These are phyloP conservation scores for Agrocybe pediades DNA, from an alignment of 768 basidiomycete genomes.

Conservation along the genomic window DNA sequence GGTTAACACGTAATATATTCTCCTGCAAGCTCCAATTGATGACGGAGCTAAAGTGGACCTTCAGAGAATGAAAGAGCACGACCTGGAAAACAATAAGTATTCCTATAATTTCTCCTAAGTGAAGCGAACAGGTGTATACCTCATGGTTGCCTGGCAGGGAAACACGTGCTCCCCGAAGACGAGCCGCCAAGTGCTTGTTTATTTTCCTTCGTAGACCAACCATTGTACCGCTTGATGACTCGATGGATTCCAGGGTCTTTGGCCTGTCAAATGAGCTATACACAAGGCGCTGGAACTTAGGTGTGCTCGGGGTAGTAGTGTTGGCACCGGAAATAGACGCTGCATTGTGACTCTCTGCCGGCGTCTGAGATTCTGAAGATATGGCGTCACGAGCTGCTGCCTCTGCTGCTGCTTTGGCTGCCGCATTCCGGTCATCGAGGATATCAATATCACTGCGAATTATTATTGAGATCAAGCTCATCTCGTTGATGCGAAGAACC, in stretches of 20 bases:
- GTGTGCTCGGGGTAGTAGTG: no score
- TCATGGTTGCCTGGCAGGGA: neutral
- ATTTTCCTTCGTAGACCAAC: neutral
- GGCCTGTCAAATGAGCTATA: neutral
- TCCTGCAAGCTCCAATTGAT: conserved; percentile 27
- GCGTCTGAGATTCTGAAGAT: neutral
- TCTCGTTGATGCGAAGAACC: conserved; percentile 7
- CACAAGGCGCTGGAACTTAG: no score
- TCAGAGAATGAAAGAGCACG: conserved; percentile 23
- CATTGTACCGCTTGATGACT: neutral
- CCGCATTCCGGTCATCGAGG: neutral
- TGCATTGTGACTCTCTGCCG: no score
- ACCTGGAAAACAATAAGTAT: conserved; percentile 17
- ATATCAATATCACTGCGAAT: neutral
- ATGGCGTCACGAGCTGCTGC: neutral
- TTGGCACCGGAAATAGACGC: no score
- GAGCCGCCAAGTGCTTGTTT: neutral
- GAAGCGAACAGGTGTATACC: conserved; percentile 1
- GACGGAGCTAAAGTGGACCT: conserved; percentile 25
- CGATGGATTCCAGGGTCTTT: neutral
- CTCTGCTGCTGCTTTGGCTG: neutral
- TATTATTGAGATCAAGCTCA: conserved; percentile 2
- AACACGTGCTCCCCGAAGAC: neutral
- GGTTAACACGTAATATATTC: conserved; percentile 31
- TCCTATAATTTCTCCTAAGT: neutral